Base-by-base conservation (phyloP, 129 eudicot species). In the Tagetes patula region DNA sequence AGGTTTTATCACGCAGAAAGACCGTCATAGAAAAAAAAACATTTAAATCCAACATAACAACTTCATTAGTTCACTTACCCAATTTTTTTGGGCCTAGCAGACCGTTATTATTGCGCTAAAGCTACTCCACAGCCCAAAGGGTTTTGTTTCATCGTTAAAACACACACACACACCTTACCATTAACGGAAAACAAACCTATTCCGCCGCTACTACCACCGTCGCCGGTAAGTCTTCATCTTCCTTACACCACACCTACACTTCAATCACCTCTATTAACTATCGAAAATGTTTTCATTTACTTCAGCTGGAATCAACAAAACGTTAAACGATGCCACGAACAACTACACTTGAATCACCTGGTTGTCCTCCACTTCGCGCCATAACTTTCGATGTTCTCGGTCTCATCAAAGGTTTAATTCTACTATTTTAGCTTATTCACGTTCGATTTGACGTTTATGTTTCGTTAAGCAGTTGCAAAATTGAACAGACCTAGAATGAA, bases 351-450 rank as follows among this genome's bases (percentile, higher is more conserved):
- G 98, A 91, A 83, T 70, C 83, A 46, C 86, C 95, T 6, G 97
- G 97, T 42, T 95, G 99, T 80, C 99, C 99, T 52, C 87, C 96
- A 0, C 71, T 95, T 69, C 84, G 97, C 67, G 96, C 96, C 78
- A 83, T 95, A 27, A 84, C 97, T 39, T 86, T 85, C 67, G 99
- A 95, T 38, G 80, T 75, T 65, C 94, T 95, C 45, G 99, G 99
- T 75, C 90, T 95, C 67, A 79, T 88, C 47, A 95, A 95, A 88
- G 99, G 99, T 94, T 32, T 14, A 8, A 4, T 77, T 67, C 27
- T 4, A 52, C 13, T 2, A 37, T 47, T 47, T 13, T 60, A 30
- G 27, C 88, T 86, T 34, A 69, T 82, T 56, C 85, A 85, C 79
- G 90, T 87, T 89, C 55, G 47, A 65, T 2, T 67, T 56, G 1